These are phyloP conservation scores for Eucalyptus sp. DNA, from an alignment of 345 rosid species.

Conservation along the genomic window DNA sequence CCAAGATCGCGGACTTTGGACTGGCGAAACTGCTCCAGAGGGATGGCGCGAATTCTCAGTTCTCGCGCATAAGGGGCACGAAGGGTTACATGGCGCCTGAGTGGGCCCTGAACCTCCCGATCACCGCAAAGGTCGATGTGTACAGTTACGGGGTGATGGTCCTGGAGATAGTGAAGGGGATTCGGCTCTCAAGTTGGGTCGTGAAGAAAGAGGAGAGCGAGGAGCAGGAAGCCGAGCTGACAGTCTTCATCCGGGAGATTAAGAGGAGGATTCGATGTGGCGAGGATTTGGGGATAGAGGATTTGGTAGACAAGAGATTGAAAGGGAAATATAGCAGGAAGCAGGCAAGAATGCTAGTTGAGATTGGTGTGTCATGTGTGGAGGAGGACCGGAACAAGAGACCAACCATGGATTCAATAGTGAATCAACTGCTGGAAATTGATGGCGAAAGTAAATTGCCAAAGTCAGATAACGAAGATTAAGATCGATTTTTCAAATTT, in stretches of 20 bases:
- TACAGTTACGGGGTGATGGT: slow-evolving; percentile 30
- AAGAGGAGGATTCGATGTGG: slow-evolving; percentile 2
- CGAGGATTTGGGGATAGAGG: slow-evolving; percentile 15
- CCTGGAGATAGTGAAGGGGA: slow-evolving; percentile 28
- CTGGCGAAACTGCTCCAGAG: slow-evolving; percentile 32
- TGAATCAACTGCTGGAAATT: slow-evolving; percentile 1
- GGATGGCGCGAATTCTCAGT: not conserved
- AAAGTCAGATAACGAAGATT: not conserved
- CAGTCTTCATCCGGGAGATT: slow-evolving; percentile 7
- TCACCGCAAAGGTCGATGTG: slow-evolving; percentile 27
- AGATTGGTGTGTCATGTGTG: slow-evolving; percentile 11
- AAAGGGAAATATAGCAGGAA: slow-evolving; percentile 6
- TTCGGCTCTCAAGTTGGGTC: slow-evolving; percentile 10
- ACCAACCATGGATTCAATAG: slow-evolving; percentile 22
- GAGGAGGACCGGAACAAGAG: slow-evolving; percentile 20
- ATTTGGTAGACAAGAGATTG: slow-evolving; percentile 18
- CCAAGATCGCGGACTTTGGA: slow-evolving; percentile 46
- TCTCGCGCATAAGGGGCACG: slow-evolving; percentile 21
- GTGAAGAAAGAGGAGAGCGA: not conserved
- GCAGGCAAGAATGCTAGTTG: slow-evolving; percentile 5
- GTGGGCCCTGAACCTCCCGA: slow-evolving; percentile 22
- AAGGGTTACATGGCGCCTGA: slow-evolving; percentile 30
- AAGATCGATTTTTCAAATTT: not conserved
- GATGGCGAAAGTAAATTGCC: not conserved
- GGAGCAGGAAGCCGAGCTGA: slow-evolving; percentile 17